Base-by-base conservation (phyloP, 352 stramenopile genomes). In the Sclerospora graminicola region DNA sequence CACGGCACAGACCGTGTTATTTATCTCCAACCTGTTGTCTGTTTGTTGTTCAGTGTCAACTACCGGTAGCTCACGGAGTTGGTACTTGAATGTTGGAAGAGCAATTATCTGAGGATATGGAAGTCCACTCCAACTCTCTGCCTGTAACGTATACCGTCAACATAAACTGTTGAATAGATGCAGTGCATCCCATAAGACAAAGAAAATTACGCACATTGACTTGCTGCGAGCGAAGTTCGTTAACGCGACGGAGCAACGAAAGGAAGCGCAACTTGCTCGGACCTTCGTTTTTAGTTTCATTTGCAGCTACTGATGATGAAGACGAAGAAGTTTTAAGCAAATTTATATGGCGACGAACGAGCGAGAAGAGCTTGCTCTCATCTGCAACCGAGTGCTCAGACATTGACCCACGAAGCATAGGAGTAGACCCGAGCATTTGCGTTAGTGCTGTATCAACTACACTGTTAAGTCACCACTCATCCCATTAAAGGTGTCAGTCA, bases 221-320 rank as follows among this genome's bases (percentile, higher is more conserved):
- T 71, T 88, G 75, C 45, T 90, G 72, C 2, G 79, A 88, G n/a
- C 73, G 72, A 13, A 90, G 56, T 51, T 90, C 79, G 28, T 90
- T 90, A 45, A 90, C 83, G 33, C 79, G 76, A 29, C 79, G 79
- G 20, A 88, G 54, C 16, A 88, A 45, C 51, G 75, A 87, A 20
- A 88, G 51, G 42, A 88, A 88, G 16, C 75, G 76, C 26, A 85
- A 37, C n/a, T 78, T 67, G 48, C 63, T 74, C 44, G 70, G 67
- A 2, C 53, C 51, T 20, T 86, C 76, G 0, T 50, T 39, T 9
- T 44, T 49, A 20, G 14, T 40, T 5, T 50, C 53, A 36, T 42
- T 29, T 2, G 41, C 42, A 31, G 14, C n/a, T 20, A 20, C 24
- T 15, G 32, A 37, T 16, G 26, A 23, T 23, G 36, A 36, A 8